These are phyloP conservation scores for Pseudozyma sp. DNA, from an alignment of 1,284 basidiomycete species.

Conservation along the genomic window DNA sequence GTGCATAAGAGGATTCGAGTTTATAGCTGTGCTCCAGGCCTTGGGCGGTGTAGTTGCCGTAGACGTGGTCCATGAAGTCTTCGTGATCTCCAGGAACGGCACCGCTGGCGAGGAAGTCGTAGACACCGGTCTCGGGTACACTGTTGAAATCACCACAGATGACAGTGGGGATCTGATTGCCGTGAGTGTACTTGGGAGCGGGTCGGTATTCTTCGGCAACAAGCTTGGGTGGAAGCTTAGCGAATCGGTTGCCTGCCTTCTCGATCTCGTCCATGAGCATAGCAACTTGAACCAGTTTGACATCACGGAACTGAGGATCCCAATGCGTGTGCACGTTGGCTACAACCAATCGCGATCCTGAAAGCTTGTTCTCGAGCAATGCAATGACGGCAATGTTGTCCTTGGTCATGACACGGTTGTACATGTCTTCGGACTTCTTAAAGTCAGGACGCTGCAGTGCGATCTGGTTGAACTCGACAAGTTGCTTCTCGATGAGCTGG, in stretches of 20 bases:
- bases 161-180: constrained; percentile 88
- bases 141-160: constrained; percentile 97
- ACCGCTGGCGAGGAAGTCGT: constrained; percentile 87
- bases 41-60: constrained; percentile 91
- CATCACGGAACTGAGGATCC: constrained; percentile 92
- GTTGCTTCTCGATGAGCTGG: constrained; percentile 90
- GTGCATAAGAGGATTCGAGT: constrained; percentile 83
- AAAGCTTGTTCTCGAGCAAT: constrained; percentile 85
- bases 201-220: constrained; percentile 68
- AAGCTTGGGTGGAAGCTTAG: constrained; percentile 80
- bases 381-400: constrained; percentile 93
- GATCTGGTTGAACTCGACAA: constrained; percentile 92
- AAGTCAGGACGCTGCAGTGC: constrained; percentile 95
- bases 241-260: constrained; percentile 86
- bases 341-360: constrained; percentile 87
- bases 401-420: constrained; percentile 95
- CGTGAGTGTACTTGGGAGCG: constrained; percentile 80
- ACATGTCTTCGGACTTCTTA: constrained; percentile 99
- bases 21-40: constrained; percentile 84
- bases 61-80: constrained; percentile 92
- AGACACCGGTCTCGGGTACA: constrained; percentile 85
- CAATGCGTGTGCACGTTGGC: constrained; percentile 94
- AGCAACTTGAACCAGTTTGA: constrained; percentile 95
- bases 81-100: constrained; percentile 77
- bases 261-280: constrained; percentile 92